Conservation (phyloP, 768 basidiomycete species). For the Albatrellus ellisii region DNA sequence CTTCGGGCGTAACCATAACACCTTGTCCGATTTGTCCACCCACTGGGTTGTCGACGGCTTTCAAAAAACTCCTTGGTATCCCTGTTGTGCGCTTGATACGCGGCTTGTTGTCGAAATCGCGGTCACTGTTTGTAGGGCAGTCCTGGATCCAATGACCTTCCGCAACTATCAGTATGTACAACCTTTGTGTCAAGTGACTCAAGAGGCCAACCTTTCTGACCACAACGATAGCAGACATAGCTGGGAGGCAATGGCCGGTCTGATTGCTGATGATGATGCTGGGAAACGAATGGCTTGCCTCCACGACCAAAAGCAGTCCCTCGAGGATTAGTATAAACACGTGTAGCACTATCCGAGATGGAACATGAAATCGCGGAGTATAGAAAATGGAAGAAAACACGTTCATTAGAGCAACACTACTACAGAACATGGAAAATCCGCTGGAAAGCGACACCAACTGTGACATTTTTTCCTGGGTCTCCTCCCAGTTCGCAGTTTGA, state of each 20-base stretch:
- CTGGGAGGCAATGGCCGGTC: conserved; percentile 82
- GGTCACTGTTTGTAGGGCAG: conserved; percentile 94
- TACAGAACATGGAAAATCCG: conserved; percentile 46
- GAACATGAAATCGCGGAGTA: too few species aligned
- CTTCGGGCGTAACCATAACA: conserved; percentile 98
- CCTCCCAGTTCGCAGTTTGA: conserved; percentile 92
- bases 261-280: conserved; percentile 34
- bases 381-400: conserved; percentile 17
- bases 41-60: conserved; percentile 84
- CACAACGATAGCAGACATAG: conserved; percentile 98
- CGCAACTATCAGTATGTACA: conserved; percentile 3
- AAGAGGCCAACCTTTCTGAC: conserved; percentile 69
- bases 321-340: conserved; percentile 51
- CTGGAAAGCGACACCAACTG: conserved; percentile 74
- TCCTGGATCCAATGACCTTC: conserved; percentile 99
- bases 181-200: not conserved
- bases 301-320: conserved; percentile 48
- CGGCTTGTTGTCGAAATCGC: conserved; percentile 87
- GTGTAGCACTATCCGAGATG: conserved; percentile 41
- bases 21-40: conserved; percentile 63
- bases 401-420: conserved; percentile 68
- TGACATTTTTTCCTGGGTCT: conserved; percentile 99
- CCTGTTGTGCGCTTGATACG: conserved; percentile 97
- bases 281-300: conserved; percentile 41
- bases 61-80: conserved; percentile 95